Conservation (phyloP, 306 rosid genomes). For the Casuarina cunninghamiana region DNA sequence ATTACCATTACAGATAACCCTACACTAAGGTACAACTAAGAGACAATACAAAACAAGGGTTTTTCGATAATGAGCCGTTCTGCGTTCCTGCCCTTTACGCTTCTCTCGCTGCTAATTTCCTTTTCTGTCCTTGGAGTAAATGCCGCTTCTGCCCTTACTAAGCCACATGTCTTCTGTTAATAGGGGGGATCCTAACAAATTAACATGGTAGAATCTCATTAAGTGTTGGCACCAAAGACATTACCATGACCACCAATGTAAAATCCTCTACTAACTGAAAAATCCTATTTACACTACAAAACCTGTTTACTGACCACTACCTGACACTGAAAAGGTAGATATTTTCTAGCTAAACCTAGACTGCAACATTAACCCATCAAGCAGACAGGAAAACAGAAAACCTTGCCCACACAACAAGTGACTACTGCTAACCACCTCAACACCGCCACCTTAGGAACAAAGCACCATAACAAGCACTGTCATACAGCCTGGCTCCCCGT, state of each 20-base stretch:
- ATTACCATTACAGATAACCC: no score
- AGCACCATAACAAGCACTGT: background rate
- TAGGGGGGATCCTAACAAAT: no score
- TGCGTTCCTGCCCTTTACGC: no score
- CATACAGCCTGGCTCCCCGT: background rate
- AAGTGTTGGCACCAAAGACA: background rate
- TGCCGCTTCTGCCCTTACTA: no score
- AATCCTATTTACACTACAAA: background rate
- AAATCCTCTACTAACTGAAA: background rate
- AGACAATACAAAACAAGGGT: no score
- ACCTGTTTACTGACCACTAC: background rate
- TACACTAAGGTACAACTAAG: no score
- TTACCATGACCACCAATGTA: background rate
- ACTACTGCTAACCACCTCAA: background rate
- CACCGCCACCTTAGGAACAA: background rate
- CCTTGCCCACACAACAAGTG: background rate
- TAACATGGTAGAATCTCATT: background rate
- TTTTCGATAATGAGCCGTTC: no score
- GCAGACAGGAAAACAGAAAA: background rate
- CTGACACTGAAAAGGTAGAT: background rate
- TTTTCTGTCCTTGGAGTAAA: no score
- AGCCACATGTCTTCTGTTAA: no score
- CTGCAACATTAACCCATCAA: background rate
- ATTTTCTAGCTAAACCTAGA: background rate
- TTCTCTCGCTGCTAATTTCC: no score